Evolutionary conservation across 805 yeast genomes (phyloP), one percentile per base, ranked within the genome.

Genomic region (Suhomyces pyralidae): DNA sequence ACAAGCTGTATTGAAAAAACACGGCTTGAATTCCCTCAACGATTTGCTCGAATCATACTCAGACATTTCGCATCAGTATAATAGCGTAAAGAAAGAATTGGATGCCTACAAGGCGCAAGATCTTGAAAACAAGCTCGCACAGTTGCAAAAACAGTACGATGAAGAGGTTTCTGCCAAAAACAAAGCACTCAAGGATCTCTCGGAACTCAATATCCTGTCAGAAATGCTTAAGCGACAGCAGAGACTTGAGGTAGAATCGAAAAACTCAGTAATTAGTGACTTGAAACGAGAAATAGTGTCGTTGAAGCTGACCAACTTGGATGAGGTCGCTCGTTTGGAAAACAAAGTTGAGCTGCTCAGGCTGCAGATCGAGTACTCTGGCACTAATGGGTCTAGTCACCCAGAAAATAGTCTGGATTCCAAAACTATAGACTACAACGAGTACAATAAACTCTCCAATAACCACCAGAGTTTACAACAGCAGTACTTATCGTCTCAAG

Each of bases 401-500:
- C 24, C n/a, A 10, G 20, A 17, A 19, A 30, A 32, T 7, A 40
- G 42, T 8, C 25, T 17, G 26, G 30, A 20, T 20, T 7, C 24
- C 30, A 68, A 73, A 19, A 48, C 54, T 9, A 58, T 64, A 5
- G 71, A 69, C 38, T 76, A 74, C 46, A 75, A 70, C n/a, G 76
- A 76, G 12, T 77, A 68, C 50, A 65, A 74, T 28, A 78, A 75
- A 57, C 56, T 80, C 24, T 58, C 73, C 7, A 72, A 75, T 32
- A 78, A 81, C 40, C 83, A 85, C 57, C 82, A 79, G 44, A 70
- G 78, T 14, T 62, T 89, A 19, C 91, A 87, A 61, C 72, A 81
- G 2, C 94, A 91, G 65, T 86, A 88, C 58, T 80, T 88, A 7
- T 79, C 84, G 14, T 87, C 93, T 0, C 86, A 86, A 52, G 90